Evolutionary conservation across 768 basidiomycete species (phyloP).

Genomic region (Cystofilobasidium ferigula): DNA sequence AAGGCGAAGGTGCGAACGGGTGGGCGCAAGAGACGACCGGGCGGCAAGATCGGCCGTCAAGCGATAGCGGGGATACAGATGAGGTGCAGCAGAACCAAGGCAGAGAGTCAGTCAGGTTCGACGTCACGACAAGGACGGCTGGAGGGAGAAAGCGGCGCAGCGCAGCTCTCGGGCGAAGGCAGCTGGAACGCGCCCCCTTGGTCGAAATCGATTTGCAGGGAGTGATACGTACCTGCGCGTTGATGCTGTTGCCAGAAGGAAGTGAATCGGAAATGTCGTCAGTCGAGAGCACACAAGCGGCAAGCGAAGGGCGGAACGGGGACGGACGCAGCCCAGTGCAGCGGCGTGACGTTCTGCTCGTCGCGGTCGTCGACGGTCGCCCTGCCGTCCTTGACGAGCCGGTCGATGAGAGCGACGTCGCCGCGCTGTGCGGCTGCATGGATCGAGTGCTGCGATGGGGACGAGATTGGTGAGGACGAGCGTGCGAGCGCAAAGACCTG

Average conservation of each 20-base stretch:
- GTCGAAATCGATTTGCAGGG: too few relatives aligned
- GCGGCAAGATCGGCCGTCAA: too few relatives aligned
- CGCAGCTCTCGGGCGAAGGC: too few relatives aligned
- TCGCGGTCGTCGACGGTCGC: conserved; percentile 45
- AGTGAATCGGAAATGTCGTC: background rate
- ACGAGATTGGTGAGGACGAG: too few relatives aligned
- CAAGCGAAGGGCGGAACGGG: background rate
- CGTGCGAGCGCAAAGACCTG: too few relatives aligned
- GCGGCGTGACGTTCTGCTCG: conserved; percentile 79
- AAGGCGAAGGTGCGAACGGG: background rate
- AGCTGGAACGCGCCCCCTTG: too few relatives aligned
- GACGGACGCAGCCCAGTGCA: conserved; percentile 78
- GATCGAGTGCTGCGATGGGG: conserved; percentile 48
- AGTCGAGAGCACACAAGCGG: background rate
- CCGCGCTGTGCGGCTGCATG: conserved; percentile 82
- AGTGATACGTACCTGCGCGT: conserved; percentile 21
- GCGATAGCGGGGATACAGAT: too few relatives aligned
- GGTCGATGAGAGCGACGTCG: conserved; percentile 51
- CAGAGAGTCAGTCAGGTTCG: too few relatives aligned
- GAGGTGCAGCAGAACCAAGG: too few relatives aligned
- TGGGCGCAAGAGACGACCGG: too few relatives aligned
- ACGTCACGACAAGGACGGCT: too few relatives aligned
- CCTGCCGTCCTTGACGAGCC: conserved; percentile 14
- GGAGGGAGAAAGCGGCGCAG: too few relatives aligned
- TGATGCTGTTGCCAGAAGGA: conserved; percentile 16